Base-by-base conservation (phyloP, 2,329 filamentous ascomycete genomes). In the Xylaria arbuscula region DNA sequence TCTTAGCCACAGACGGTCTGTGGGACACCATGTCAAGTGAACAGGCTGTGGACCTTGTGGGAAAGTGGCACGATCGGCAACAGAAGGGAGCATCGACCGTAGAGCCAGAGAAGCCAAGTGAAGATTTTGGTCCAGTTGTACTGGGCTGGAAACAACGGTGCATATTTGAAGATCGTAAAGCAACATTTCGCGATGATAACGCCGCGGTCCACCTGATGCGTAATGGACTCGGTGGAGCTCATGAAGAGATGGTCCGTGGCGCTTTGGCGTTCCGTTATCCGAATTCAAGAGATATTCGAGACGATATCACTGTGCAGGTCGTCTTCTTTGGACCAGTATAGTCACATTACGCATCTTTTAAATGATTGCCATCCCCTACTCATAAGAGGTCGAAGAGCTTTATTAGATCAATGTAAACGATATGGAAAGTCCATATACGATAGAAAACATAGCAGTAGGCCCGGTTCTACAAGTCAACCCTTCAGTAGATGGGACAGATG, bases 271-370 rank as follows among this genome's bases (percentile, higher is more conserved):
- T 93, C 34, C 88, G 89, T 9, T 88, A 88, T 70, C 93, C 93
- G 0, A 89, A 90, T 72, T 91, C 90, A 47, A 84, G 93, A 70
- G 76, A 77, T 56, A 77, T 80, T 54, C 88, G 92, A 72, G 93
- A 96, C 74, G 93, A 96, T 77, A 84, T 95, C 63, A 96, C 93
- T 0, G 91, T 96, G 17, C 92, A 96, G 80, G 92, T 97, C 38
- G 91, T 95, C 68, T 95, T 96, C 82, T 93, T 93, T 72, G 89
- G 64, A 9, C 89, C 71, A n/a, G 48, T 28, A 34, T 28, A 60
- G 48, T 65, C 32, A 58, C 17, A 7, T 15, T 45, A 42, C 13
- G 24, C 4, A 9, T 48, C n/a, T 61, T 48, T 24, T 13, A 50
- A 36, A 51, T 19, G 15, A 42, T 24, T 36, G 9, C 32, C 32